These are phyloP conservation scores for Solanum clarkiae DNA, from an alignment of 257 asterid species.

Conservation along the genomic window DNA sequence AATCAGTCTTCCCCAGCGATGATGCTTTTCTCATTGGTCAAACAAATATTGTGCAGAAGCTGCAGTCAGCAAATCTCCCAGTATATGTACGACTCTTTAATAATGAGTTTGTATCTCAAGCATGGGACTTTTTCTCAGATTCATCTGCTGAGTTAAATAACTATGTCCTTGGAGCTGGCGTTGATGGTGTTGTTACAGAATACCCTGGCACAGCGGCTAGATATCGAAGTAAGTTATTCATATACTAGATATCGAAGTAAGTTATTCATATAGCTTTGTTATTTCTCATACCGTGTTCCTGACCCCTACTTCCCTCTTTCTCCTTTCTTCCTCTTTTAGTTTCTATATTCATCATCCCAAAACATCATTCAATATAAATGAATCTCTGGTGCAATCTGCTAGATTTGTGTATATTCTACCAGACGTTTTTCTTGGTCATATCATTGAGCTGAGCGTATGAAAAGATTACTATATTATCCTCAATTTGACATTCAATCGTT, in stretches of 20 bases:
- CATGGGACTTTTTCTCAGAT: conserved; percentile 87
- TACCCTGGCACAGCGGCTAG: conserved; percentile 66
- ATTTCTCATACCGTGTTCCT: background rate
- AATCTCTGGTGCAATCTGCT: background rate
- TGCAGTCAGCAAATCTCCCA: conserved; percentile 32
- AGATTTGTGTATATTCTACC: background rate
- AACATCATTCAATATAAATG: background rate
- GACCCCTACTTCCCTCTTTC: background rate
- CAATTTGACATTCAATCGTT: background rate
- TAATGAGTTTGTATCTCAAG: conserved; percentile 73
- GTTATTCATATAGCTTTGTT: conserved; percentile 5
- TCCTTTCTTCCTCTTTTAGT: background rate
- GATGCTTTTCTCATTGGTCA: conserved; percentile 10
- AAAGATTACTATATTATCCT: background rate
- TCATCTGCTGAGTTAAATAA: conserved; percentile 58
- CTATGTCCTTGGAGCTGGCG: background rate
- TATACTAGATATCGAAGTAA: conserved; percentile 55
- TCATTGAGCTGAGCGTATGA: background rate
- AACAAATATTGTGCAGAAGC: conserved; percentile 44
- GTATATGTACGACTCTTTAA: conserved; percentile 50
- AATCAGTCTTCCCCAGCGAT: conserved; percentile 36
- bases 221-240: conserved; percentile 57
- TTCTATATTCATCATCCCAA: background rate
- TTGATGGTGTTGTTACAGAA: conserved; percentile 51
- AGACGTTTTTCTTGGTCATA: background rate